Evolutionary conservation across 2,329 filamentous ascomycete genomes (phyloP).

Genomic region (Albifimbria verrucaria): DNA sequence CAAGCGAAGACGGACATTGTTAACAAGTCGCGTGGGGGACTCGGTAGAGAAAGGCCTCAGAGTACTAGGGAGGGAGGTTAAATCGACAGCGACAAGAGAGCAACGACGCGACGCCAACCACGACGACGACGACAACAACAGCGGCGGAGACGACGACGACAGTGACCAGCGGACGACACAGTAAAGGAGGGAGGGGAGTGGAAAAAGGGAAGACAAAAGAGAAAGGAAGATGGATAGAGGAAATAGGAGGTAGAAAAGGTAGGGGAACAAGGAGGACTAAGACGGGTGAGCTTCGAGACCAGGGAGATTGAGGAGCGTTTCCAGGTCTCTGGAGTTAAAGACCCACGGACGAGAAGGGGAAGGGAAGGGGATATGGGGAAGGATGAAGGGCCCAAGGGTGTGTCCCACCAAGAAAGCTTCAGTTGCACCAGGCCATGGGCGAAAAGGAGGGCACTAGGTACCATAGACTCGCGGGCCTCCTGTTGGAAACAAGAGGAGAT

Average conservation of each 20-base stretch:
- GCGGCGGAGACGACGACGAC: not conserved
- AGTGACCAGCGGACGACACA: conserved; percentile 5
- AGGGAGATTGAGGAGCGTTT: not conserved
- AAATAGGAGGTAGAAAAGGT: not conserved
- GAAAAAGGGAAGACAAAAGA: not conserved
- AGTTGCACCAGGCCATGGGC: not conserved
- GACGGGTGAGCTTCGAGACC: not conserved
- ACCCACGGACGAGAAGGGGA: not conserved
- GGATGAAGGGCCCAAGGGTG: not conserved
- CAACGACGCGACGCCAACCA: not conserved
- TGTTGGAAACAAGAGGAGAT: not conserved
- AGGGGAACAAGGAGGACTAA: conserved; percentile 2
- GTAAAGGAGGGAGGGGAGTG: not conserved
- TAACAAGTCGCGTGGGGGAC: not conserved
- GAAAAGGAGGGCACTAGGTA: not conserved
- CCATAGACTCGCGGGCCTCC: not conserved
- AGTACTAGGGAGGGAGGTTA: not conserved
- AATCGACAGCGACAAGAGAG: not conserved
- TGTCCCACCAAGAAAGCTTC: not conserved
- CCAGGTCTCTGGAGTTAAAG: not conserved
- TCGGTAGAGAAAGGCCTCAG: not conserved
- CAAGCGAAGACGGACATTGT: conserved; percentile 53
- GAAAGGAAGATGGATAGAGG: not conserved
- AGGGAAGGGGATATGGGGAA: not conserved
- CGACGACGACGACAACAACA: not conserved